Evolutionary conservation across 78 protist species (phyloP).

Genomic region (Dictyostelium citrinum): DNA sequence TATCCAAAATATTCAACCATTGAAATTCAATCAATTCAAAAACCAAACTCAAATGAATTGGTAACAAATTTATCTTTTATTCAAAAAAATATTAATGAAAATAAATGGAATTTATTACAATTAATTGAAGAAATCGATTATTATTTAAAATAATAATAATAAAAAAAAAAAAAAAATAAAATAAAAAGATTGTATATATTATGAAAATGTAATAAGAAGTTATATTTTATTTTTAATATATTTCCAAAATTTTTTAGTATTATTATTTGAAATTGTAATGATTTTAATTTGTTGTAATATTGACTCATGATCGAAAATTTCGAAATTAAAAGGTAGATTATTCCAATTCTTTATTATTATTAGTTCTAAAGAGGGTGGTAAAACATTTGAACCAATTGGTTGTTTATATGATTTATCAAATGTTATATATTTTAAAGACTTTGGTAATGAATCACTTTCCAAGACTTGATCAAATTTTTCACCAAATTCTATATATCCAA

Average conservation of each 20-base stretch:
- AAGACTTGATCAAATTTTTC: not conserved
- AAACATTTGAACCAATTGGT: not conserved
- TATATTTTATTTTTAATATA: not conserved
- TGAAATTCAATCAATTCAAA: conserved; percentile 4
- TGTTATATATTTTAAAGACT: not conserved
- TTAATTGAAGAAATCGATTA: conserved; percentile 3
- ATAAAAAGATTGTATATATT: not conserved
- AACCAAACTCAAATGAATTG: not conserved
- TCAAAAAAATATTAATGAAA: not conserved
- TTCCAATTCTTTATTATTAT: not conserved
- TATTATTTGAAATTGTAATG: not conserved
- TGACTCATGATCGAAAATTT: not conserved
- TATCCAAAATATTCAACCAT: conserved; percentile 8
- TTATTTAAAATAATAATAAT: not conserved
- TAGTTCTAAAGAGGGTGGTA: not conserved
- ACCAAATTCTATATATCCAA: not conserved
- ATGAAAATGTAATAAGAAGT: too few relatives aligned
- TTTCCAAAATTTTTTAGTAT: not conserved
- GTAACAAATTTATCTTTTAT: not conserved
- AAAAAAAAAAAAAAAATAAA: not conserved
- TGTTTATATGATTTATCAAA: conserved; percentile 5
- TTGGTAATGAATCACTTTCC: not conserved
- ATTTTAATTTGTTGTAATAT: not conserved
- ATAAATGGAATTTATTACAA: conserved; percentile 11
- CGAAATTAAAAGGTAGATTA: not conserved